Evolutionary conservation across 768 basidiomycete species (phyloP).

Genomic region (Boletus vermiculosoides): DNA sequence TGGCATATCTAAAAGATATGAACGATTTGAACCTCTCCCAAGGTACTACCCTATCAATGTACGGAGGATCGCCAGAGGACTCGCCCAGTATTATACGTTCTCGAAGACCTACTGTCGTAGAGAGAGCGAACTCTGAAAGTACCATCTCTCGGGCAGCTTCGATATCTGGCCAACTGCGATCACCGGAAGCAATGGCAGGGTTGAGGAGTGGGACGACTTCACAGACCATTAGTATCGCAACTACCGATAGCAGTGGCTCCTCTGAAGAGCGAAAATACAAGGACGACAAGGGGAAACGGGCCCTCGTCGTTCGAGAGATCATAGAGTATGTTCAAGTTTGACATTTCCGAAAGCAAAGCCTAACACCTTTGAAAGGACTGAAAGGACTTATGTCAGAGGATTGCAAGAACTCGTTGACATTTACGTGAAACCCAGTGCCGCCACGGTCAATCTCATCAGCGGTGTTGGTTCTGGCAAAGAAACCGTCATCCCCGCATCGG

Average conservation of each 20-base stretch:
- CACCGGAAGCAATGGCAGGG: conserved; percentile 59
- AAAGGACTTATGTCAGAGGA: conserved; percentile 93
- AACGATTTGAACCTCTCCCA: conserved; percentile 82
- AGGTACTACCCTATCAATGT: conserved; percentile 53
- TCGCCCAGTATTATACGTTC: conserved; percentile 41
- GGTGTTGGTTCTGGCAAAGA: conserved; percentile 75
- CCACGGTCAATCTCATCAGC: conserved; percentile 66
- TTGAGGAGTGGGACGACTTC: conserved; percentile 58
- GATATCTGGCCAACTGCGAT: conserved; percentile 59
- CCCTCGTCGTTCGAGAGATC: conserved; percentile 86
- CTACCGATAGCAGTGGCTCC: conserved; percentile 71
- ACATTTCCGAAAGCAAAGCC: not conserved
- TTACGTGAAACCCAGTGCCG: conserved; percentile 84
- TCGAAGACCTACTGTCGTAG: conserved; percentile 67
- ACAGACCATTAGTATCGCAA: conserved; percentile 71
- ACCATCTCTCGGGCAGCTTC: conserved; percentile 53
- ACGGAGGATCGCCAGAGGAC: conserved; percentile 52
- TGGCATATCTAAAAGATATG: conserved; percentile 96
- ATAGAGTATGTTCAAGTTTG: conserved; percentile 60
- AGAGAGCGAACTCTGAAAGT: conserved; percentile 42
- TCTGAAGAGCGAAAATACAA: conserved; percentile 85
- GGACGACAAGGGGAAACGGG: conserved; percentile 84
- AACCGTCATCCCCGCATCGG: conserved; percentile 77
- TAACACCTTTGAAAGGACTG: conserved; percentile 60
- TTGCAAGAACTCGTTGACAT: conserved; percentile 92